Conservation (phyloP, 225 moss, liverwort and hornwort genomes). For the Straminergon stramineum region DNA sequence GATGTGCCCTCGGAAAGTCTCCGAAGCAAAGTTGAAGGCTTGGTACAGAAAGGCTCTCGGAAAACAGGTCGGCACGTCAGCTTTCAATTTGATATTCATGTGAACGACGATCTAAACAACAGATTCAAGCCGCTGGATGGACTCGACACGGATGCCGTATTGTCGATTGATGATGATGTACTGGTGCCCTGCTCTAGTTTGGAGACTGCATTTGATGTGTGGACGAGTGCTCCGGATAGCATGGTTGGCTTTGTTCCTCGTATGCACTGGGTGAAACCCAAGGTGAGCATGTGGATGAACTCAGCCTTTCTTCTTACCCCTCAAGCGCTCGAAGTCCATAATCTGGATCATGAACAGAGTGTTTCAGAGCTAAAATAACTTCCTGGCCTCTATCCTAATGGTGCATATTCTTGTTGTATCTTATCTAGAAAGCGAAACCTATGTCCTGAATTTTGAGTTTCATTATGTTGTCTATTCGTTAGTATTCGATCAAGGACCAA, state of each 20-base stretch:
- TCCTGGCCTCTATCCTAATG: background rate
- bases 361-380: background rate
- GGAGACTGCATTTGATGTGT: slow-evolving; percentile 78
- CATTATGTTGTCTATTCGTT: background rate
- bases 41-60: slow-evolving; percentile 18
- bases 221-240: slow-evolving; percentile 71
- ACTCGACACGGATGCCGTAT: slow-evolving; percentile 58
- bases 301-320: background rate
- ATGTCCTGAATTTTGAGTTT: background rate
- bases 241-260: slow-evolving; percentile 97
- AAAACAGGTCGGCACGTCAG: slow-evolving; percentile 7
- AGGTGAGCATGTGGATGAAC: background rate
- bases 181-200: slow-evolving; percentile 69
- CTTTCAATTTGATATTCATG: slow-evolving; percentile 65
- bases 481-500: background rate
- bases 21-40: slow-evolving; percentile 19
- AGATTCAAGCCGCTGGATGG: slow-evolving; percentile 73
- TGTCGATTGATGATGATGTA: slow-evolving; percentile 92
- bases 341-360: background rate
- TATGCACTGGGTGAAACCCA: slow-evolving; percentile 76
- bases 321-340: background rate
- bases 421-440: background rate
- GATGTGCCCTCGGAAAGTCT: slow-evolving; percentile 45
- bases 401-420: background rate
- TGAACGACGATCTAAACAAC: slow-evolving; percentile 78